Percentiles rank a stretch among this genome's conserved stretches.
Evolutionary conservation across 23 red algal species (phyloP).

Genomic region (Pyropia haitanensis): DNA sequence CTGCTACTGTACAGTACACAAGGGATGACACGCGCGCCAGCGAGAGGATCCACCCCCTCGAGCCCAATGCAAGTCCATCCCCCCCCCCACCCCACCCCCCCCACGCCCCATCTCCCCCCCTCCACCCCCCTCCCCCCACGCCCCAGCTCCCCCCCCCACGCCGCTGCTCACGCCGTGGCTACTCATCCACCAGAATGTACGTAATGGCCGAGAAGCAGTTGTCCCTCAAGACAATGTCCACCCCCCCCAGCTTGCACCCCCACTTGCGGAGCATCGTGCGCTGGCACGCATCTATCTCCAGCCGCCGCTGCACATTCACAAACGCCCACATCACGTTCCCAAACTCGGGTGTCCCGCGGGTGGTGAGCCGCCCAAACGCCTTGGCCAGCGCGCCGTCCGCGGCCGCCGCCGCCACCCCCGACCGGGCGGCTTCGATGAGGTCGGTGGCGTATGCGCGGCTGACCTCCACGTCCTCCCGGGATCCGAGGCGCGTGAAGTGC

Average conservation of each 20-base stretch:
- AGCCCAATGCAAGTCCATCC: too few relatives aligned
- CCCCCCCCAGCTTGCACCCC: slow-evolving; percentile 29
- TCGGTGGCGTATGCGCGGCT: slow-evolving; percentile 11
- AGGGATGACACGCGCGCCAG: too few relatives aligned
- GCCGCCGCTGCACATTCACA: slow-evolving; percentile 2
- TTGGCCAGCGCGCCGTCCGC: not conserved
- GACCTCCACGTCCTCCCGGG: slow-evolving; percentile 11
- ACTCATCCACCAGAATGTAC: not conserved
- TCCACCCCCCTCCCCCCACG: too few relatives aligned
- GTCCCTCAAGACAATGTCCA: slow-evolving; percentile 15
- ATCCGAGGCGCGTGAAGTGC: slow-evolving; percentile 7
- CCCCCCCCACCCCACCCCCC: too few relatives aligned
- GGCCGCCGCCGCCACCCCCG: not conserved
- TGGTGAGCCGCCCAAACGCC: slow-evolving; percentile 1
- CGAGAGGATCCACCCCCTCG: too few relatives aligned
- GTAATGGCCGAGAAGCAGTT: slow-evolving; percentile 33
- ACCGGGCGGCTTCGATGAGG: slow-evolving; percentile 10
- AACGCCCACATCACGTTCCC: slow-evolving; percentile 24
- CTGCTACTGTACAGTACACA: too few relatives aligned
- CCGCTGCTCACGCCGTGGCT: too few relatives aligned
- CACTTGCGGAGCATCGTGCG: slow-evolving; percentile 37
- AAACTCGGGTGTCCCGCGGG: slow-evolving; percentile 14
- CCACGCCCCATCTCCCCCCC: too few relatives aligned
- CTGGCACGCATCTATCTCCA: slow-evolving; percentile 11
- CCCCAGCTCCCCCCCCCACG: too few relatives aligned